phyloP scores from a whole-genome alignment of 2,329 filamentous ascomycete genomes.

The Penicillium crustosum region DNA sequence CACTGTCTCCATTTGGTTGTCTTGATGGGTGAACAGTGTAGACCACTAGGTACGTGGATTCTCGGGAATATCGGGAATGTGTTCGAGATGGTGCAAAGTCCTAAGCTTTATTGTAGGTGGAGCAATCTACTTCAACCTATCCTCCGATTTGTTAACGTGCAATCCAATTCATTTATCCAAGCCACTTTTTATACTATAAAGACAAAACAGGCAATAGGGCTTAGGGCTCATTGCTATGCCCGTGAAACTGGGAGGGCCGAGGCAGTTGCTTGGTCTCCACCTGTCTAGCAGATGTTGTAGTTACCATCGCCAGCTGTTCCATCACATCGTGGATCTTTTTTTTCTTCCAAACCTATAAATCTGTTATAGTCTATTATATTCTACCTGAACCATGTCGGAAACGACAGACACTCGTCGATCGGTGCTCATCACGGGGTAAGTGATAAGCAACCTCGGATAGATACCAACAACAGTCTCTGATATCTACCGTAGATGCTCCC shows the following conservation, averaged over 20 bases:
- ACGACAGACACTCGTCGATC: conserved; percentile 37
- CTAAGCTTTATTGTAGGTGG: background rate
- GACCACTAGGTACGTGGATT: background rate
- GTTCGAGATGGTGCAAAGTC: background rate
- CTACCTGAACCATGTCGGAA: conserved; percentile 21
- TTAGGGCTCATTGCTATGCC: conserved; percentile 14
- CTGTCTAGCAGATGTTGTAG: background rate
- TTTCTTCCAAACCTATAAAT: too few relatives aligned
- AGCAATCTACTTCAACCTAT: background rate
- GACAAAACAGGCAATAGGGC: conserved; percentile 18
- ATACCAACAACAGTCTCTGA: conserved; percentile 9
- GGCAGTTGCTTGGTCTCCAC: conserved; percentile 6
- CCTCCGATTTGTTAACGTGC: background rate
- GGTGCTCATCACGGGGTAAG: conserved; percentile 46
- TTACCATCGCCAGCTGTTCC: background rate
- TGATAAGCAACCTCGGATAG: background rate
- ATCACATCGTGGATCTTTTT: background rate
- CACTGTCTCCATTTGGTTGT: background rate
- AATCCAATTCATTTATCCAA: background rate
- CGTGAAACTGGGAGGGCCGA: conserved; percentile 13
- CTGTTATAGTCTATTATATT: background rate
- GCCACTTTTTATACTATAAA: background rate
- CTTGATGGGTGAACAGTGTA: background rate
- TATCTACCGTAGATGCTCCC: conserved; percentile 32
- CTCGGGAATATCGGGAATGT: background rate